Base-by-base conservation (phyloP, 108 stramenopile genomes). In the Pseudonitzschia delicatissima region DNA sequence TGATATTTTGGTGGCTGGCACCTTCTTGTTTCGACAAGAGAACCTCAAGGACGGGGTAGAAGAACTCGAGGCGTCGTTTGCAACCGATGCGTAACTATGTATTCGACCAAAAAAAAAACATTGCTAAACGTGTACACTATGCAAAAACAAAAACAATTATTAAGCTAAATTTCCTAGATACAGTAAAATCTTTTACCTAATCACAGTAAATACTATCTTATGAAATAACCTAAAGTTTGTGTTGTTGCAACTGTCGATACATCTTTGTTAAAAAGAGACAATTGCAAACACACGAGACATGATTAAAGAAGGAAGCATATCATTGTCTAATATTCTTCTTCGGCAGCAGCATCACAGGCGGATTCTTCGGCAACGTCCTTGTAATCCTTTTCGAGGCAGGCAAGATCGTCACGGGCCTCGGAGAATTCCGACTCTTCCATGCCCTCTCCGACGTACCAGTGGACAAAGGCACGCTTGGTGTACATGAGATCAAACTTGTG, bases 401-500 rank as follows among this genome's bases (percentile, higher is more conserved):
- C 98, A 52, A 99, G 90, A 87, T 99, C 98, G 90, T 99, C 98
- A 85, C 98, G 97, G 52, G 98, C 98, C 74, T 99, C 98, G 37
- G 93, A 94, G 90, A 99, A 99, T 75, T 99, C 98, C 62, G 97
- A 97, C 70, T 99, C 98, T 80, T 99, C 91, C 98, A 99, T 99
- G 82, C 98, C 97, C 79, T 98, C 98, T 49, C 98, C 97, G 68
- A 99, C 98, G 68, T 98, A 99, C 98, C 98, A 99, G 89, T 99
- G 97, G 58, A 99, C 97, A 72, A 99, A 99, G 67, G 98, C 97
- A 84, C 98, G 97, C 96, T 99, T 99, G 90, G 97, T 95, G 79
- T 99, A 99, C 98, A 99, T 99, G 61, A 98, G 93, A 85, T 99
- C 98, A 85, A 99, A 99, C 95, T 99, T 92, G 95, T 98, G 97